Base-by-base conservation (phyloP, 306 rosid species). In the Morella rubra region DNA sequence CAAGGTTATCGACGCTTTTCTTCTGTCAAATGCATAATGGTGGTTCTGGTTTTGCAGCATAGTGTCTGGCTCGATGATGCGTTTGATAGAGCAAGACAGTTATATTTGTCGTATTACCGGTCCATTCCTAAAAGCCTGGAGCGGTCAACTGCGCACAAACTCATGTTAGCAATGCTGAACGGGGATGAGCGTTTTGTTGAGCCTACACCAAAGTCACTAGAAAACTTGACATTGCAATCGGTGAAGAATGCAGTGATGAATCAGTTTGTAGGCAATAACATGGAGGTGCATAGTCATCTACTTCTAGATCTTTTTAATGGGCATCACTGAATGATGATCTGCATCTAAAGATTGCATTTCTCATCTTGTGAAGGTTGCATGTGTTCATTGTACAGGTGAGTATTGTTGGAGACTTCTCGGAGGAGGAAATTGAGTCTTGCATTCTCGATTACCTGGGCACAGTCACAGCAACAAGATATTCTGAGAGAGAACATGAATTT, bases 51-150 rank as follows among this genome's bases (percentile, higher is more conserved):
- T 82, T 52, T 88, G 86, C 97, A 95, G 99, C 97, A 90, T 87
- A 95, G 99, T 49, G 97, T 95, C 72, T 95, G 99, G 99, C 81
- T 92, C 73, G 99, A 95, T 45, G 99, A 95, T 80, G 99, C 99
- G 56, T 92, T 95, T 44, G 99, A 95, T 81, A 83, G 99, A 88
- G 99, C 97, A 73, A 87, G 90, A 80, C 99, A 95, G 75, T 79
- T 95, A 81, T 95, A 95, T 83, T 78, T 95, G 80, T 92, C 99
- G 49, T 92, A 92, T 87, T 92, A 95, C 74, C 91, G 97, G 71
- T 95, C 99, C 79, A 95, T 95, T 82, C 97, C 99, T 37, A 95
- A 95, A 89, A 95, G 99, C 87, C 84, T 95, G 90, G 99, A 92
- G 84, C 97, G 99, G 32, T 92, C 99, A 62, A 95, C 99, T 87